Evolutionary conservation across 2,329 filamentous ascomycete species (phyloP), one percentile per base, ranked within the genome.

Genomic region (Epichloe hybrida): DNA sequence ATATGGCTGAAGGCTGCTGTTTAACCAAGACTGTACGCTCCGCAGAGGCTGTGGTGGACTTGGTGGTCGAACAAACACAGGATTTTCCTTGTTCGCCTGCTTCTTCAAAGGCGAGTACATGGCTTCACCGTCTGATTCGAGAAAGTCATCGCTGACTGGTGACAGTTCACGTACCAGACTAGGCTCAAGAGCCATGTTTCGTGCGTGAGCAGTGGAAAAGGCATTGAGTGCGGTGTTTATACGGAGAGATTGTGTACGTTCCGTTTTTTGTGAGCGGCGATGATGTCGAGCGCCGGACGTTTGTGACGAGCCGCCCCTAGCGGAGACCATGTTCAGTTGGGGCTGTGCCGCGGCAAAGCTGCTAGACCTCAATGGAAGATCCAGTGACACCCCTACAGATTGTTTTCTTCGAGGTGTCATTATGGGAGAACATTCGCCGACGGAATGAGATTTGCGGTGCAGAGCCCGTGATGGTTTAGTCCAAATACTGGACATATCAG

Each of bases 21-120:
- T 60, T 1, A 69, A 56, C 64, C 66, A 66, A 5, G 66, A 63
- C 45, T 69, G 62, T 12, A 69, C 63, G 6, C 59, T 67, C 2
- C 63, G 61, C 8, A 64, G 51, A 7, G 64, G 65, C 13, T 65
- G 68, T 3, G 64, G 62, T 3, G 66, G 64, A 21, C 64, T 63
- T 3, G 64, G 64, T 34, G 64, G 56, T 34, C 62, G 61, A 12
- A 64, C 61, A 35, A 63, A 66, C 5, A 62, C 57, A 5, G 58
- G 27, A 17, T 53, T 61, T 5, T 23, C 13, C 54, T 56, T 41
- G 55, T 53, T 21, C 55, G 51, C 12, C 53, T 27, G 56, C 38
- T 51, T 46, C n/a, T 15, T 48, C 37, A 3, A 21, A 45, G 43
- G 37, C 37, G 50, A 9, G 50, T 40, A 23, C 52, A 55, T 48